A percentile compares a stretch with the other conserved stretches of the same genome.
Evolutionary conservation across 2,329 filamentous ascomycete species (phyloP).

Genomic region (Aspergillus sp.): DNA sequence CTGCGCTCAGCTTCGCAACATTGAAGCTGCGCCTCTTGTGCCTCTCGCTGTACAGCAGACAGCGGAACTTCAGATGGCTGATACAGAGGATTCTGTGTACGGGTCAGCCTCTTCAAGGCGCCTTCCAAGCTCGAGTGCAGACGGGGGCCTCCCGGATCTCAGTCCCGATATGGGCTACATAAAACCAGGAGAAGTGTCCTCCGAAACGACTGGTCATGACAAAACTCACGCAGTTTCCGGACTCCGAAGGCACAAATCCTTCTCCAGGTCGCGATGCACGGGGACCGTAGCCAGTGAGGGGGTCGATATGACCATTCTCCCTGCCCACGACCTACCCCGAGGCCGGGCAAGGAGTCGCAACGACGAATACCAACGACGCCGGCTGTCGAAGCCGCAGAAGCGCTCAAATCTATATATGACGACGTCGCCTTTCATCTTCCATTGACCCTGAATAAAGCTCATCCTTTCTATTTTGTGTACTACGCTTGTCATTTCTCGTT

Average conservation of each 20-base stretch:
- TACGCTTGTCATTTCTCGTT: too few species aligned
- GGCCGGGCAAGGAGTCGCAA: slow-evolving; percentile 24
- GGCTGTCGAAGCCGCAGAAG: slow-evolving; percentile 17
- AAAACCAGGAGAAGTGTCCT: background rate
- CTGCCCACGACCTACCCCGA: slow-evolving; percentile 14
- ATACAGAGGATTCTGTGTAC: background rate
- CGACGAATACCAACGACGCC: slow-evolving; percentile 19
- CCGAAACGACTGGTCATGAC: background rate
- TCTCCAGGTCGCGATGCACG: background rate
- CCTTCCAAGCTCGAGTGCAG: background rate
- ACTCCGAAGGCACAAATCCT: background rate
- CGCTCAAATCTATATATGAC: slow-evolving; percentile 13
- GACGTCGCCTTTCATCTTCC: slow-evolving; percentile 11
- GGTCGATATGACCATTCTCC: background rate
- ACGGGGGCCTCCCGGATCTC: too few species aligned
- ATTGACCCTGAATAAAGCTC: slow-evolving; percentile 1
- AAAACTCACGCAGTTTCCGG: background rate
- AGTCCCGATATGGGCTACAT: too few species aligned
- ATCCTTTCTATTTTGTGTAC: background rate
- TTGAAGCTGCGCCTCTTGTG: slow-evolving; percentile 3
- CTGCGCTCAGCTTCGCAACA: slow-evolving; percentile 12
- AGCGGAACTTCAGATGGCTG: background rate
- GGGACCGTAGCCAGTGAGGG: background rate
- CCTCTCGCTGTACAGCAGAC: background rate
- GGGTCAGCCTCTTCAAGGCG: background rate